Base-by-base conservation (phyloP, 2,329 filamentous ascomycete species). In the Graphilbum sp. region DNA sequence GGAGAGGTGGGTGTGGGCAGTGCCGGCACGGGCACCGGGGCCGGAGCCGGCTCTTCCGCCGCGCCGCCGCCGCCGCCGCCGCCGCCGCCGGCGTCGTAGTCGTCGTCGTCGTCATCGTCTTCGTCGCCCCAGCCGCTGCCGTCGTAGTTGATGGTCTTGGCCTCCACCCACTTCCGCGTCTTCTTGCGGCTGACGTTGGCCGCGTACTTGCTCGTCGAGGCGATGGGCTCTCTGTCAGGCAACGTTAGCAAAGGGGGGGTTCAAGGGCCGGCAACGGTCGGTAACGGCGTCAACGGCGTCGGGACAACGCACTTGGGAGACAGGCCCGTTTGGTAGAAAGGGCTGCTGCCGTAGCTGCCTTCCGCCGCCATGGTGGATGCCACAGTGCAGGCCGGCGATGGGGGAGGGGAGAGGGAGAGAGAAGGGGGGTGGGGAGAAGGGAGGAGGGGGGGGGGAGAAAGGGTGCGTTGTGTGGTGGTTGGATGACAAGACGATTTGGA, bases 111-210 rank as follows among this genome's bases (percentile, higher is more conserved):
- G 24, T 76, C 70, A n/a, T 74, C 69, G 41, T 73, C 69, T 9
- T 77, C 72, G 27, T 79, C 75, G 27, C 85, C 88, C 87, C 88
- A 95, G 52, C 94, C 88, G 50, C 92, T 86, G 45, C 87, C 88
- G 50, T 88, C 87, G 52, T 96, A 96, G 52, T 75, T 82, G 49
- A 81, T 77, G 41, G 75, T 68, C 57, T 87, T 88, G 27, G 88
- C 88, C 51, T 93, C 80, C 29, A 88, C 79, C 88, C 88, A 96
- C 70, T 93, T 93, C 59, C 79, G 82, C 39, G 87, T 95, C 62
- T 93, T 93, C 40, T 76, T 72, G 44, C 88, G 77, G 59, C 83
- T 88, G 35, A 95, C 77, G 55, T 94, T 92, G 37, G 85, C 74
- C 54, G 82, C 80, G 60, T 87, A 94, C 20, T 58, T 50, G 31